Conservation (phyloP, 768 basidiomycete species). For the Lanmaoa rubissima region DNA sequence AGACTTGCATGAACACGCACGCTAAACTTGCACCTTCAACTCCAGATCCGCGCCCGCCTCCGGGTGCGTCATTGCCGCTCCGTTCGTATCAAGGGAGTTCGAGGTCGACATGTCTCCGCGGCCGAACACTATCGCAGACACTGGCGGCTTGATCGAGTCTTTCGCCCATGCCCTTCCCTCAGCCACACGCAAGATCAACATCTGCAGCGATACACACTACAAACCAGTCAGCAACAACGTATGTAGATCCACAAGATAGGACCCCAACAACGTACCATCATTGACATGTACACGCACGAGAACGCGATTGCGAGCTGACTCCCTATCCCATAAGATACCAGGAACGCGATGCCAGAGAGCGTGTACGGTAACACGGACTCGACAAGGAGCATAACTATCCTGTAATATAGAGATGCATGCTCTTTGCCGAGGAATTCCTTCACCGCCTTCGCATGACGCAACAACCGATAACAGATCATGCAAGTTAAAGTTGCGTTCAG, state of each 20-base stretch:
- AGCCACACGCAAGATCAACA: conserved; percentile 13
- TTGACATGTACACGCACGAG: conserved; percentile 2
- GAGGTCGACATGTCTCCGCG: no score
- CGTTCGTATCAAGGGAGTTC: no score
- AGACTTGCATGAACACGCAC: no score
- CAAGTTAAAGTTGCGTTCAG: conserved; percentile 7
- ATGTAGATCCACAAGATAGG: neutral
- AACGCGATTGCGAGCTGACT: neutral
- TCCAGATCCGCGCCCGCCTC: no score
- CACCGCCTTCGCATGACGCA: neutral
- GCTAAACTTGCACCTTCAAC: no score
- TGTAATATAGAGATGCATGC: neutral
- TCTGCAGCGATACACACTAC: conserved; percentile 18
- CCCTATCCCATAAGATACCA: conserved; percentile 4
- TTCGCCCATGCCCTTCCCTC: conserved; percentile 8
- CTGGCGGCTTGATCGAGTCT: neutral
- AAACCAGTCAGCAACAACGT: neutral
- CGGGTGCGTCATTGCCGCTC: no score
- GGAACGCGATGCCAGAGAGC: conserved; percentile 10
- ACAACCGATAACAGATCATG: conserved; percentile 11
- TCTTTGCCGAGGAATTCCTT: neutral
- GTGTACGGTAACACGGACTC: conserved; percentile 18
- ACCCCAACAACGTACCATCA: conserved; percentile 5
- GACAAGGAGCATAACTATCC: conserved; percentile 1
- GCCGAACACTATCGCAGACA: neutral